These are phyloP conservation scores for Hawksworthiomyces lignivorus DNA, from an alignment of 2,329 filamentous ascomycete species.

Conservation along the genomic window DNA sequence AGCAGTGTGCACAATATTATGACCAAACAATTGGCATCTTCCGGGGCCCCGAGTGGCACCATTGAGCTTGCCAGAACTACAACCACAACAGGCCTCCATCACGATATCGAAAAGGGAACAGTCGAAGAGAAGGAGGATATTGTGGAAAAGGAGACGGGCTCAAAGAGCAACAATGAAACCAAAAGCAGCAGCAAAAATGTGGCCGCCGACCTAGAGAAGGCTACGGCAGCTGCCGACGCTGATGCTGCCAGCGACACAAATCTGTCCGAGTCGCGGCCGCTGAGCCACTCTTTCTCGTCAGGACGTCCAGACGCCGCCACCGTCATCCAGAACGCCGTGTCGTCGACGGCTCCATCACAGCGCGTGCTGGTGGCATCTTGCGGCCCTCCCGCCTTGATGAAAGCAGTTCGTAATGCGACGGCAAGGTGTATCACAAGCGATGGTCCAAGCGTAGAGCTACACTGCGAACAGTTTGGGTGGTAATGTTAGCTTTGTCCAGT, in stretches of 20 bases:
- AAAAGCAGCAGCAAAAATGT: neutral
- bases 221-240: conserved; percentile 5
- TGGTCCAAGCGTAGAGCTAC: conserved; percentile 42
- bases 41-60: neutral
- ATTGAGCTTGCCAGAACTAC: neutral
- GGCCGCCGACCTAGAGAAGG: conserved; percentile 17
- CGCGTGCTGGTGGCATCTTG: conserved; percentile 40
- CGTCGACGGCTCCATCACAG: conserved; percentile 24
- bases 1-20: neutral
- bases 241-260: conserved; percentile 5
- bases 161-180: neutral
- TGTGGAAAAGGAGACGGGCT: neutral
- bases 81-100: neutral
- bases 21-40: neutral
- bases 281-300: conserved; percentile 23
- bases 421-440: conserved; percentile 34
- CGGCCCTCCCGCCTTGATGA: conserved; percentile 38
- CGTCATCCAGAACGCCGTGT: conserved; percentile 31
- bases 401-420: conserved; percentile 34
- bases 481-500: conserved; percentile 15
- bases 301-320: conserved; percentile 34
- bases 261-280: conserved; percentile 5
- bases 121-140: conserved; percentile 5
- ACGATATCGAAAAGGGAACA: conserved; percentile 2
- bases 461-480: conserved; percentile 44